Percentiles rank a stretch among this genome's conserved stretches.
These are phyloP conservation scores for Phytopythium boreale DNA, from an alignment of 352 stramenopile species.

Conservation along the genomic window DNA sequence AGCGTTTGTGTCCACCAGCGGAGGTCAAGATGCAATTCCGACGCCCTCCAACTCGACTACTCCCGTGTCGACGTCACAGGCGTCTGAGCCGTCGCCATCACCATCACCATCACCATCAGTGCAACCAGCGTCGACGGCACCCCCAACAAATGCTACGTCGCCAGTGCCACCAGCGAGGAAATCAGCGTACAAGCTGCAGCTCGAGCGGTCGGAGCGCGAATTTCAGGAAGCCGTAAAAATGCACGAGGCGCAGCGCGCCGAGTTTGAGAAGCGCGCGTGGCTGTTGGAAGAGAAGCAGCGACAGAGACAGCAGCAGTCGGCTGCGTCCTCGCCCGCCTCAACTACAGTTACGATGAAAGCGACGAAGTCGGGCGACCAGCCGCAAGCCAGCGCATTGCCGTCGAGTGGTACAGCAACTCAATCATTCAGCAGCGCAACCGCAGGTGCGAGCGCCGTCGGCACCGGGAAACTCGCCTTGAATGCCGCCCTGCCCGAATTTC, in stretches of 20 bases:
- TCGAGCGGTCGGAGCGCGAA: conserved; percentile 40
- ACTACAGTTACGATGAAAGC: background rate
- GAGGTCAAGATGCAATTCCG: too few species aligned
- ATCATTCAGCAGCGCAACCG: background rate
- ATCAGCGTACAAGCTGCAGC: conserved; percentile 39
- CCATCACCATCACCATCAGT: background rate
- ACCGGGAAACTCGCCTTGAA: background rate
- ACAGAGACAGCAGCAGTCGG: background rate
- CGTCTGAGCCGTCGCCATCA: background rate
- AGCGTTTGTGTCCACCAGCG: background rate
- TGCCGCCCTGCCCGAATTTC: background rate
- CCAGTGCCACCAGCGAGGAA: conserved; percentile 8
- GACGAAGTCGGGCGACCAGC: background rate
- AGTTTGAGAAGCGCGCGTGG: conserved; percentile 32
- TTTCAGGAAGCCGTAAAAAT: conserved; percentile 38
- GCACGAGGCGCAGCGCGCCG: conserved; percentile 35
- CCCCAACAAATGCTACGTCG: background rate
- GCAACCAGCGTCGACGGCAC: background rate
- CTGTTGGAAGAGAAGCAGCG: conserved; percentile 17
- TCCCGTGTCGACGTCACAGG: background rate
- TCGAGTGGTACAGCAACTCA: background rate
- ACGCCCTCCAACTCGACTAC: background rate
- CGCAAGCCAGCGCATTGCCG: background rate
- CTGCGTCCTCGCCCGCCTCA: background rate
- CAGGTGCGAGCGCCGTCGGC: background rate